A percentile compares a stretch with the other conserved stretches of the same genome.
Evolutionary conservation across 2,329 filamentous ascomycete genomes (phyloP).

Genomic region (Fusarium nygamai): DNA sequence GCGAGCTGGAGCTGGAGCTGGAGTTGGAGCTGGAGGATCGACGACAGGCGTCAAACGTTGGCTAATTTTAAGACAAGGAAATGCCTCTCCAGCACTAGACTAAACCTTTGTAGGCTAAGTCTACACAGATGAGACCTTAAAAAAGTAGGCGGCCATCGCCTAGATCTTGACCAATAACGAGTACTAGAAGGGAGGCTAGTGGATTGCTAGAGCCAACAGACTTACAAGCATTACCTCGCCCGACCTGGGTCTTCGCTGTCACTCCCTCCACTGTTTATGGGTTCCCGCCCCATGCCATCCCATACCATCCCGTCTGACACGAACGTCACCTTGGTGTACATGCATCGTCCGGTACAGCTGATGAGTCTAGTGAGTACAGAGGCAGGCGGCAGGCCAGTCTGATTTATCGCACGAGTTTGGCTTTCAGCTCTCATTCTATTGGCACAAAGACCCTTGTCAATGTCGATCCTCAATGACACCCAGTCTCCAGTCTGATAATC

Average conservation of each 20-base stretch:
- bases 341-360: too few relatives aligned
- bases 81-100: not conserved
- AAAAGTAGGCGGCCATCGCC: slow-evolving; percentile 10
- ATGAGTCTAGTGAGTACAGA: too few relatives aligned
- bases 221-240: slow-evolving; percentile 21
- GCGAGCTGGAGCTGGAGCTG: not conserved
- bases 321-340: not conserved
- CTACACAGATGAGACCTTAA: not conserved
- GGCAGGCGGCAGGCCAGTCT: not conserved
- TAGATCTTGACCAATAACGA: not conserved
- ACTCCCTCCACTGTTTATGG: not conserved
- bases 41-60: not conserved
- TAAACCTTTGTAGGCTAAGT: not conserved
- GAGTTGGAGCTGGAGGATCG: not conserved
- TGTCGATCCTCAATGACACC: slow-evolving; percentile 4
- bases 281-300: not conserved
- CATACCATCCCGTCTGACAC: not conserved
- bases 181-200: not conserved
- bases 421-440: slow-evolving; percentile 1
- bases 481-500: not conserved
- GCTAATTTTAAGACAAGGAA: not conserved
- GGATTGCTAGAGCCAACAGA: slow-evolving; percentile 18
- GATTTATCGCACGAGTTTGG: not conserved
- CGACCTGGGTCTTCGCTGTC: not conserved
- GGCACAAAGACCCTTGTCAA: slow-evolving; percentile 2